Conservation (phyloP, 176 grass and related monocot genomes). For the Oryza longistaminata region DNA sequence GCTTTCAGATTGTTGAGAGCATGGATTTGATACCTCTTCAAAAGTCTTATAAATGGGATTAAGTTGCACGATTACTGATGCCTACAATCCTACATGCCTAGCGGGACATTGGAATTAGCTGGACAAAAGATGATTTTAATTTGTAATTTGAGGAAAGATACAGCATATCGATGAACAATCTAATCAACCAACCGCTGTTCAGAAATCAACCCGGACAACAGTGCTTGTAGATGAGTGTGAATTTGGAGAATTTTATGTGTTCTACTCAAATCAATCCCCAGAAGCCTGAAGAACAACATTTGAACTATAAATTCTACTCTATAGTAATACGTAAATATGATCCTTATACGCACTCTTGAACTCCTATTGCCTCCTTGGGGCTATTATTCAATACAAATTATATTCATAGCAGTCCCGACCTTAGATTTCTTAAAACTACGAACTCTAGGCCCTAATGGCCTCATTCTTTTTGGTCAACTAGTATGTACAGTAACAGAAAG, state of each 20-base stretch:
- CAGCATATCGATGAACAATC: not conserved
- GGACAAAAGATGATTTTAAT: not conserved
- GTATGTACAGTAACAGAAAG: not conserved
- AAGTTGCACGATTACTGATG: not conserved
- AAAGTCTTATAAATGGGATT: slow-evolving; percentile 9
- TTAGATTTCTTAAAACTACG: not conserved
- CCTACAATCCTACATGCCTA: not conserved
- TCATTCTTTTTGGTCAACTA: not conserved
- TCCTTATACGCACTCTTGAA: no score
- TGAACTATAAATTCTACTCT: not conserved
- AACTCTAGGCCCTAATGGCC: not conserved
- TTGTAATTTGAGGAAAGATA: not conserved
- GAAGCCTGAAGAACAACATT: not conserved
- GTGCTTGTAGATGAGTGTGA: not conserved
- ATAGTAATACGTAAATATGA: not conserved
- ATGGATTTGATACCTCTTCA: not conserved
- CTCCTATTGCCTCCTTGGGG: no score
- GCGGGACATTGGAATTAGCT: not conserved
- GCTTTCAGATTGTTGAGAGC: not conserved
- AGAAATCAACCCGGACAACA: not conserved
- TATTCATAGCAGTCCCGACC: no score
- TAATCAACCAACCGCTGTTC: not conserved
- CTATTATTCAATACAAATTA: no score
- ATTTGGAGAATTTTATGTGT: not conserved
- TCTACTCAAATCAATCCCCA: not conserved